Evolutionary conservation across 805 yeast genomes (phyloP), one percentile per base, ranked within the genome.

Genomic region (Lipomyces spencermartinsiae): DNA sequence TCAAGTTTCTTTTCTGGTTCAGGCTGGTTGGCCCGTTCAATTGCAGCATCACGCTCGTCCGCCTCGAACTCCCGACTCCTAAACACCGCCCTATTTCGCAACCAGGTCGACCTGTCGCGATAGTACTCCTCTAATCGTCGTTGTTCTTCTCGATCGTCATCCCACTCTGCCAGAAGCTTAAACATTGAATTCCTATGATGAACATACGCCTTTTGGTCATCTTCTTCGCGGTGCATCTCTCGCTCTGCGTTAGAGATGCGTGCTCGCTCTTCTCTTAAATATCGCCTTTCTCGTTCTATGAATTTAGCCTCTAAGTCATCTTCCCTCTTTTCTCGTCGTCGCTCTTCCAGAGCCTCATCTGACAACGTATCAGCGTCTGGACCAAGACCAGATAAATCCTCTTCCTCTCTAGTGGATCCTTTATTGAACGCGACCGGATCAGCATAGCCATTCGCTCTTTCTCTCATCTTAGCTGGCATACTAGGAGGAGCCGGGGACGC

Each of bases 91-190:
- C 75, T 62, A 35, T 46, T 49, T 10, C 68, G 62, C 12, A 64
- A 16, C 75, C 75, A 73, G 1, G 69, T 63, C 5, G 69, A 65
- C 16, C 66, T 65, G 56, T 73, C 75, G 14, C 64, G 59, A 54
- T 73, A 73, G 58, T 73, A 73, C 43, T 69, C 73, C 10, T 66
- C 73, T 22, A 29, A 39, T 4, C 68, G 58, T 35, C 57, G 37
- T 25, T 64, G 64, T 9, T 61, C 71, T 59, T 70, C 74, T 16
- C 33, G 58, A 4, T 70, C 73, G 46, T 73, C 76, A 56, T 73
- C 72, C 63, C 67, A 73, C 29, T 68, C 69, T 2, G 67, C 70
- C 19, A 68, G 60, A 33, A 63, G 64, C 29, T 53, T 61, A 10
- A 68, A 59, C 59, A 59, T 31, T 2, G 34, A 19, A 16, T 62